phyloP scores from a whole-genome alignment of 768 basidiomycete genomes.

The Neoboletus magnificus region DNA sequence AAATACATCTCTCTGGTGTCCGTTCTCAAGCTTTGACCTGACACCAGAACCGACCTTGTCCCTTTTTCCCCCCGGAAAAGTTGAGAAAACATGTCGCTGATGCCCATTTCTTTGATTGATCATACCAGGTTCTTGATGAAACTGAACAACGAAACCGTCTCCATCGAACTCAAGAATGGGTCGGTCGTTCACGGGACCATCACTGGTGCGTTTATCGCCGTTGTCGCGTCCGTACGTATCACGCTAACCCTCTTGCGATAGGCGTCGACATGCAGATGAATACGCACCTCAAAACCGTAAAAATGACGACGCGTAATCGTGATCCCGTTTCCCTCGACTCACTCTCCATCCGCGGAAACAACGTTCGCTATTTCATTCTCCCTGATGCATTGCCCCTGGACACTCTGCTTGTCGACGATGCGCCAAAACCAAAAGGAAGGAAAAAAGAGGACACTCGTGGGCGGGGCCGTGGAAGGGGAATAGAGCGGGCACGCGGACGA shows the following conservation, averaged over 20 bases:
- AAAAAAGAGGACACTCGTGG: constrained; percentile 85
- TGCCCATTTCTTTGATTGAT: constrained; percentile 14
- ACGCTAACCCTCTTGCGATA: constrained; percentile 31
- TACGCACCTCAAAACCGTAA: constrained; percentile 96
- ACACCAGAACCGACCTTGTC: neutral
- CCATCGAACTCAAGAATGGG: constrained; percentile 97
- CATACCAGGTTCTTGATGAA: constrained; percentile 92
- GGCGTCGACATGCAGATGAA: constrained; percentile 99
- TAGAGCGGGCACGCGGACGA: constrained; percentile 52
- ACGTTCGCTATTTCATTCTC: constrained; percentile 94
- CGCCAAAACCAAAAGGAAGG: constrained; percentile 90
- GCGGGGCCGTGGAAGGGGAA: constrained; percentile 49
- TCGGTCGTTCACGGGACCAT: constrained; percentile 94
- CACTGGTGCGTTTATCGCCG: constrained; percentile 60
- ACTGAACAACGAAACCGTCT: constrained; percentile 98
- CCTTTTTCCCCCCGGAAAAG: constrained; percentile 3
- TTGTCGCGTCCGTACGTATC: neutral
- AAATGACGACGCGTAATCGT: constrained; percentile 90
- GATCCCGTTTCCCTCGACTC: constrained; percentile 85
- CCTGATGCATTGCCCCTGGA: constrained; percentile 96
- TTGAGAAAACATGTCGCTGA: constrained; percentile 16
- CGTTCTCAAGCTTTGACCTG: constrained; percentile 3
- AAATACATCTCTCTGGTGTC: constrained; percentile 14
- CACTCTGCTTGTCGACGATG: constrained; percentile 95
- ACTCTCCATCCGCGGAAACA: constrained; percentile 94